Conservation (phyloP, 1,284 basidiomycete genomes). For the Apiotrichum gamsii region DNA sequence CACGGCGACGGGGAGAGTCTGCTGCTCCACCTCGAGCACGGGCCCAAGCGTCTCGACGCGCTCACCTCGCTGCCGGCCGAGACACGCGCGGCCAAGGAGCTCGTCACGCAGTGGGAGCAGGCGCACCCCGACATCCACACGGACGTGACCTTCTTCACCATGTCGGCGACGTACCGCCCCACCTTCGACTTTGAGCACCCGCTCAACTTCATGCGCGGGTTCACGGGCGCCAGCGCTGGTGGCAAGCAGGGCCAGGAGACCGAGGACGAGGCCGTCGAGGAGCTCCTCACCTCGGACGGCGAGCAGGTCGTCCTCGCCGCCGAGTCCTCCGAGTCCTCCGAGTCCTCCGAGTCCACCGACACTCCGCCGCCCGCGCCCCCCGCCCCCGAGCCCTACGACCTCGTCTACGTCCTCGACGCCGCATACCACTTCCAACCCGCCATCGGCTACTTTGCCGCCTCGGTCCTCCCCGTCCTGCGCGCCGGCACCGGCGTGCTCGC, state of each 20-base stretch:
- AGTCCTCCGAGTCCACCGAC: neutral
- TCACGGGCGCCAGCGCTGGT: constrained; percentile 17
- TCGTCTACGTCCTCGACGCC: constrained; percentile 56
- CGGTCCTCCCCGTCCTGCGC: constrained; percentile 48
- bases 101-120: constrained; percentile 40
- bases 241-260: neutral
- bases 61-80: constrained; percentile 59
- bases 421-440: constrained; percentile 64
- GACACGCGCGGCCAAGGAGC: constrained; percentile 50
- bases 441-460: constrained; percentile 52
- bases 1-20: constrained; percentile 67
- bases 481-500: constrained; percentile 54
- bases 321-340: neutral
- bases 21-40: constrained; percentile 39
- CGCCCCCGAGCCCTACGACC: constrained; percentile 32
- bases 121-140: constrained; percentile 10
- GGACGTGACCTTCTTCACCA: constrained; percentile 20
- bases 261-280: neutral
- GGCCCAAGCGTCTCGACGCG: constrained; percentile 53
- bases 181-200: constrained; percentile 33
- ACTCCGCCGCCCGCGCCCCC: neutral
- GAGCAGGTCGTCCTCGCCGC: neutral
- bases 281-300: constrained; percentile 4
- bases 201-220: constrained; percentile 37
- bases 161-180: constrained; percentile 18